Conservation (phyloP, 2,329 filamentous ascomycete species). For the Curvularia sp. region DNA sequence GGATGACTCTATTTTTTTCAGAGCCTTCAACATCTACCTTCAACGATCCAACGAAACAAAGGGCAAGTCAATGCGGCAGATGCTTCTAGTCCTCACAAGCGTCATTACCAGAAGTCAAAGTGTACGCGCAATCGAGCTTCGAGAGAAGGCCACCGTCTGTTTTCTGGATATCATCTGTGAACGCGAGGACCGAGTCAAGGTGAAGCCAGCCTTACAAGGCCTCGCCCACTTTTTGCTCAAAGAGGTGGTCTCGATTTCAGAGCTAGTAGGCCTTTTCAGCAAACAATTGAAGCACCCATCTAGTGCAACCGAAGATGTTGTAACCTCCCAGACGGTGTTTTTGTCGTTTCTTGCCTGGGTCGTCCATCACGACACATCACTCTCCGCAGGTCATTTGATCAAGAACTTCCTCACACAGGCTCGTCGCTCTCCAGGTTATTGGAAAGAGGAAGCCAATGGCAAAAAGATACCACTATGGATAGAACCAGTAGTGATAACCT, state of each 20-base stretch:
- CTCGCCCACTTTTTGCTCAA: constrained; percentile 72
- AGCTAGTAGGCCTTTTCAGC: constrained; percentile 52
- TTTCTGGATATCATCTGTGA: constrained; percentile 67
- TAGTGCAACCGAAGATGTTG: neutral
- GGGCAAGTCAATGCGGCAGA: constrained; percentile 57
- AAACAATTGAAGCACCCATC: constrained; percentile 18
- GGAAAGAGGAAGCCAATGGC: neutral
- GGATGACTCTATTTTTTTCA: constrained; percentile 49
- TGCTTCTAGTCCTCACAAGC: constrained; percentile 52
- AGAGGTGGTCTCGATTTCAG: constrained; percentile 56
- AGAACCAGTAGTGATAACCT: constrained; percentile 44
- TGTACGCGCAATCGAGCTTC: constrained; percentile 32
- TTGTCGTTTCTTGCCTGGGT: constrained; percentile 47
- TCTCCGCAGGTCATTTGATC: constrained; percentile 50
- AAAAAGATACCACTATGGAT: constrained; percentile 47
- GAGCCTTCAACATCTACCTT: constrained; percentile 53
- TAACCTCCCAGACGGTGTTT: constrained; percentile 32
- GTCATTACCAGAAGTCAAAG: constrained; percentile 44
- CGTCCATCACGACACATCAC: constrained; percentile 51
- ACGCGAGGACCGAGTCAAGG: constrained; percentile 67
- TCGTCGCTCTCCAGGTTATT: constrained; percentile 29
- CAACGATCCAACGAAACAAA: constrained; percentile 54
- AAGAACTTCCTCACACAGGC: constrained; percentile 44
- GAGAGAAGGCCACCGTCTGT: constrained; percentile 43
- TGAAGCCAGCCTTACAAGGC: constrained; percentile 73